A percentile compares a stretch with the other conserved stretches of the same genome.
phyloP scores from a whole-genome alignment of 371 early-diverging fungal species.

The Fennellomyces sp. region DNA sequence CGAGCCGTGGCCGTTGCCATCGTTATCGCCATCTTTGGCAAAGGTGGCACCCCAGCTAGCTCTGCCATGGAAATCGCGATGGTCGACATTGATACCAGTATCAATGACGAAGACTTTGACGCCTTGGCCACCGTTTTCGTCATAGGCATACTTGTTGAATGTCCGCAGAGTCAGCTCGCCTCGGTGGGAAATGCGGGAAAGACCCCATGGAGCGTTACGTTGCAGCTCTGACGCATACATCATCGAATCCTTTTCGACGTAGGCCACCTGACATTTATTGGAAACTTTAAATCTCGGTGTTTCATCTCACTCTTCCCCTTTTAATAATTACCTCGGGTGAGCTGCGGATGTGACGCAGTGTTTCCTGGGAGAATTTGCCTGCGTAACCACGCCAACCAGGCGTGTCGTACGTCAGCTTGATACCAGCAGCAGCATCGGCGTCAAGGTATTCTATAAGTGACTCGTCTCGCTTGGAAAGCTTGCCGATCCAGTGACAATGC shows the following conservation, averaged over 20 bases:
- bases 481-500: constrained; percentile 37
- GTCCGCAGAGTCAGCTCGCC: constrained; percentile 62
- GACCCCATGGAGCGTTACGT: constrained; percentile 88
- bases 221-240: constrained; percentile 76
- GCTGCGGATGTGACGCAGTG: constrained; percentile 70
- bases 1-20: constrained; percentile 86
- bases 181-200: constrained; percentile 86
- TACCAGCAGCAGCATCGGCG: constrained; percentile 40
- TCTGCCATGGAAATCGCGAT: constrained; percentile 84
- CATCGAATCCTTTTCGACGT: constrained; percentile 86
- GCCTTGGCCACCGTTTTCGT: constrained; percentile 75
- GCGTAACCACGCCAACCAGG: constrained; percentile 80
- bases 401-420: constrained; percentile 77
- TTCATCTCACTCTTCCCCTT: background rate
- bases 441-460: constrained; percentile 20
- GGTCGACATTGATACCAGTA: constrained; percentile 80
- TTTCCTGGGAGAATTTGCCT: constrained; percentile 71
- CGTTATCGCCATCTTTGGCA: constrained; percentile 68
- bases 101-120: constrained; percentile 87
- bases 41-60: constrained; percentile 80
- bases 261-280: constrained; percentile 65
- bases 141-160: constrained; percentile 78
- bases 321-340: constrained; percentile 40
- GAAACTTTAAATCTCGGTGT: background rate
- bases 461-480: constrained; percentile 13